Base-by-base conservation (phyloP, 495 filamentous ascomycete species). In the Melanomma pulvis-pyrius region DNA sequence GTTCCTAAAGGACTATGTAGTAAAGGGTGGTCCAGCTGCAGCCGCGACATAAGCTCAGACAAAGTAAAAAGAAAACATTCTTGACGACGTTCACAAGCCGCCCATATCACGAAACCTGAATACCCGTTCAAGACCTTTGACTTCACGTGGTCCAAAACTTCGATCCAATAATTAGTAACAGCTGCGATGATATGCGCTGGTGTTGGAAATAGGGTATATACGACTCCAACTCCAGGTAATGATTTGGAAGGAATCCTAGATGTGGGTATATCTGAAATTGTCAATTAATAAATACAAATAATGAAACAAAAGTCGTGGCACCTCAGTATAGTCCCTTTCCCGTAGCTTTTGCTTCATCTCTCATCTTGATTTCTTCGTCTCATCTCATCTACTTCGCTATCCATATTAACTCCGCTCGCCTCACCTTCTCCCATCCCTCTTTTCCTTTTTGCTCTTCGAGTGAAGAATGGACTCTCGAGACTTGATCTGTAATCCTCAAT, bases 1-100 rank as follows among this genome's bases (percentile, higher is more conserved):
- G 41, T 98, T 96, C 78, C 79, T 97, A 63, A 85, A 83, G 61
- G 80, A 86, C 34, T 92, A 88, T 70, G 82, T 82, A 54, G 82
- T 85, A 11, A 61, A 61, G 47, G 47, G 58, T n/a, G 58, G 44
- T 11, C 46, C 47, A n/a, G 58, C 36, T 1, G 58, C 46, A 4
- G 21, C 58, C 29, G 32, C 44, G 13, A 25, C 58, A 36, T 26
- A 50, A 13, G 44, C 26, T 6, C 36, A 51, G 29, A n/a, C 21
- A 22, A 26, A 3, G n/a, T 2, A 26, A 7, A 25, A 25, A 50
- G 48, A 26, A 25, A 2, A 28, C 48, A 41, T 8, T 41, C 8
- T 8, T 17, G 34, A 50, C 21, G 7, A 25, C 48, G 48, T 9
- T 24, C 8, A 41, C 34, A 41, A 41, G 8, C 8, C 34, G 17